Percentiles rank a stretch among this genome's conserved stretches.
These are phyloP conservation scores for Pelargonium nanum DNA, from an alignment of 345 rosid species.

Conservation along the genomic window DNA sequence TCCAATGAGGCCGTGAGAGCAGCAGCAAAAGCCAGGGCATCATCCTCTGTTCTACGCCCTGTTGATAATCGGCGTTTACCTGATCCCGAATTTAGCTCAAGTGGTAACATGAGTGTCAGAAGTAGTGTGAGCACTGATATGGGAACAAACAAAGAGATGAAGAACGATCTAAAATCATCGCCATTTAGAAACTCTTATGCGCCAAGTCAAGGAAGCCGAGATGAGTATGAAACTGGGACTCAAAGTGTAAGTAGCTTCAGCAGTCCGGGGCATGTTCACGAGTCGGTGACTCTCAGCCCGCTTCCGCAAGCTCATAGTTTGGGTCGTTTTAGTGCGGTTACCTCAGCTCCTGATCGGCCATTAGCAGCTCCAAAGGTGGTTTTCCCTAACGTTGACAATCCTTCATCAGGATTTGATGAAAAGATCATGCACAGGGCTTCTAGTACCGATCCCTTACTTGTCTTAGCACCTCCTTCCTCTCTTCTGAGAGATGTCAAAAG, in stretches of 20 bases:
- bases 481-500: conserved; percentile 81
- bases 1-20: conserved; percentile 78
- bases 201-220: conserved; percentile 86
- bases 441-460: conserved; percentile 45
- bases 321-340: conserved; percentile 27
- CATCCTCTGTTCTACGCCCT: conserved; percentile 80
- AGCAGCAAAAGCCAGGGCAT: conserved; percentile 94
- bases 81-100: conserved; percentile 72
- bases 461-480: conserved; percentile 63
- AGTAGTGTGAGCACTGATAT: conserved; percentile 78
- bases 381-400: conserved; percentile 24
- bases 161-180: conserved; percentile 43
- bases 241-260: conserved; percentile 82
- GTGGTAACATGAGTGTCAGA: conserved; percentile 64
- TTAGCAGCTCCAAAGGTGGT: conserved; percentile 26
- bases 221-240: conserved; percentile 77
- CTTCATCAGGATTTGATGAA: conserved; percentile 43
- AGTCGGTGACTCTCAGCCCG: conserved; percentile 73
- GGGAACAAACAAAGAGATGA: conserved; percentile 48
- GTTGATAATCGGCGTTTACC: conserved; percentile 44
- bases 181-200: conserved; percentile 51
- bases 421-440: conserved; percentile 47
- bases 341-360: conserved; percentile 37
- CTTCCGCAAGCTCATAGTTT: conserved; percentile 53
- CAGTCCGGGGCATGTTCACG: conserved; percentile 82